Conservation (phyloP, 225 moss, liverwort and hornwort genomes). For the Pseudoscleropodium purum region DNA sequence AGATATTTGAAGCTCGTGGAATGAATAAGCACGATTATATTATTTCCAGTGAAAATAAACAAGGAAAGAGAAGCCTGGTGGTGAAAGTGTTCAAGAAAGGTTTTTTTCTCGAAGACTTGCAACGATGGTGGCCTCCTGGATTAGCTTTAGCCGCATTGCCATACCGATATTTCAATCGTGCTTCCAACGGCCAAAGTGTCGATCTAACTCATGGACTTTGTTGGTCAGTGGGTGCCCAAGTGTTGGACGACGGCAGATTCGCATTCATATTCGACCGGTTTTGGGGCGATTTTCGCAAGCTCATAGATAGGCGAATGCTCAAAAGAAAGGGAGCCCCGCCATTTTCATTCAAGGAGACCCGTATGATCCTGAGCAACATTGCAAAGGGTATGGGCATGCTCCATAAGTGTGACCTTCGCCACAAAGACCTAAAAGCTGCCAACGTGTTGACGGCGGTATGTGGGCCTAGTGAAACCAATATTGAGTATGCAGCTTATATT, state of each 20-base stretch:
- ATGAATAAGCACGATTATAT: neutral
- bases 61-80: neutral
- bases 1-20: neutral
- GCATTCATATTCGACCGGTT: neutral
- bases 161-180: neutral
- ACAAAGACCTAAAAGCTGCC: neutral
- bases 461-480: no score
- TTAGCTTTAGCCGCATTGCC: neutral
- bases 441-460: no score
- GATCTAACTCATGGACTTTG: neutral
- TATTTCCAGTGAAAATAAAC: accelerated
- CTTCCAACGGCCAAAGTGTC: no score
- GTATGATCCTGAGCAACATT: accelerated
- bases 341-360: neutral
- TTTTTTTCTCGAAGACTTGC: neutral
- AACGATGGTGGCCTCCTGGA: neutral
- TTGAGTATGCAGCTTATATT: no score
- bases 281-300: neutral
- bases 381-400: neutral
- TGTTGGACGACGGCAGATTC: neutral
- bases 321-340: neutral
- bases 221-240: neutral
- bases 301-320: neutral
- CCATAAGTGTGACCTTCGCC: neutral
- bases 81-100: neutral